Conservation (phyloP, 225 moss, liverwort and hornwort species). For the Physcomitrellopsis africana region DNA sequence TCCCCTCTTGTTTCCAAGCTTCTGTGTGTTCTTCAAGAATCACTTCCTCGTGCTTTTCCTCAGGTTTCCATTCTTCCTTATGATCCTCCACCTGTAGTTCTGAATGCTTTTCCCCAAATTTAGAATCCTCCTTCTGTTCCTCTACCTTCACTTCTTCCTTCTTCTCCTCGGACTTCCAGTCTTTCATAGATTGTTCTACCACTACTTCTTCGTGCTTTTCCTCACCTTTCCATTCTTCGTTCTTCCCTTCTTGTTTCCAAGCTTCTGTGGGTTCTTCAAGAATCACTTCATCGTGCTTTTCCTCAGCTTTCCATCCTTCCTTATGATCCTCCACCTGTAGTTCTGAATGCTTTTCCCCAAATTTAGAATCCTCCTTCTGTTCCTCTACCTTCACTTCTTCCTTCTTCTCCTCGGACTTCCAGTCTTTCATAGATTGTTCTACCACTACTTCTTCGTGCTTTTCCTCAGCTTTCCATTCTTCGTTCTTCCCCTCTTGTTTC, state of each 20-base stretch:
- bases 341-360: background rate
- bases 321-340: background rate
- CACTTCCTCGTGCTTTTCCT: background rate
- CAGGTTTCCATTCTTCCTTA: background rate
- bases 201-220: conserved; percentile 1
- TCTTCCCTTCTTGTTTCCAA: conserved; percentile 8
- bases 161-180: conserved; percentile 33
- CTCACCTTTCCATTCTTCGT: background rate
- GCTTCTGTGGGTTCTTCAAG: background rate
- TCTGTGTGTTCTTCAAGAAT: background rate
- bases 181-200: background rate
- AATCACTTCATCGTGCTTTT: background rate
- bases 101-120: background rate
- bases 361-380: background rate
- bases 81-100: background rate
- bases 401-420: conserved; percentile 30
- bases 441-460: background rate
- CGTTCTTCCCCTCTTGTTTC: conserved; percentile 14
- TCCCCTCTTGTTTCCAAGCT: background rate
- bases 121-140: conserved; percentile 4
- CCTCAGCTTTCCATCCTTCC: background rate
- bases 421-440: conserved; percentile 8
- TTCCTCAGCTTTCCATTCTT: conserved; percentile 1
- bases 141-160: conserved; percentile 14
- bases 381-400: conserved; percentile 11